These are phyloP conservation scores for Suillus occidentalis DNA, from an alignment of 768 basidiomycete species.

Conservation along the genomic window DNA sequence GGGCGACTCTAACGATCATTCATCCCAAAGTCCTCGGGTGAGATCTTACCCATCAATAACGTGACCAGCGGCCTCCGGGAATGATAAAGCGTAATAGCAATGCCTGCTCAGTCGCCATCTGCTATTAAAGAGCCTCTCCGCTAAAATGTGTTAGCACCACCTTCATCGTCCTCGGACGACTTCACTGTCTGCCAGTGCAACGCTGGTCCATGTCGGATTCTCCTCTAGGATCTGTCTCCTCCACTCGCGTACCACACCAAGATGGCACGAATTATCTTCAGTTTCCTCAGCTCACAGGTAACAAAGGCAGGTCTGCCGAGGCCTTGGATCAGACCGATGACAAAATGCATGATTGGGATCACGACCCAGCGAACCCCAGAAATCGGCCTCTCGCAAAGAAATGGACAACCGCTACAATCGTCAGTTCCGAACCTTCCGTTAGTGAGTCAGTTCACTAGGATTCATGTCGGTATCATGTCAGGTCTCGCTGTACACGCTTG, in stretches of 20 bases:
- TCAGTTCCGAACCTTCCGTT: not conserved
- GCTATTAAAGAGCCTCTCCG: not conserved
- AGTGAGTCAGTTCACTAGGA: not conserved
- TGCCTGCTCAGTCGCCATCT: not conserved
- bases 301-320: not conserved
- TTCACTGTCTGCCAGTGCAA: not conserved
- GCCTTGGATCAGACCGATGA: not conserved
- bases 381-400: not conserved
- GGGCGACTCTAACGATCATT: not conserved
- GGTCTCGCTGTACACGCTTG: not conserved
- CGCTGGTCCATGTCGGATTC: not conserved
- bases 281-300: not conserved
- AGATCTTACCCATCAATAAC: not conserved
- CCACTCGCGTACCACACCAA: not conserved
- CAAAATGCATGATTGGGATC: not conserved
- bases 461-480: not conserved
- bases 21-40: not conserved
- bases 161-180: not conserved
- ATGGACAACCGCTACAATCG: not conserved
- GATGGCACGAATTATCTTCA: not conserved
- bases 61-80: not conserved
- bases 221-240: not conserved
- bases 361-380: not conserved
- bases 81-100: not conserved
- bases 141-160: not conserved